These are phyloP conservation scores for Quercus lobata DNA, from an alignment of 331 rosid genomes.

Conservation along the genomic window DNA sequence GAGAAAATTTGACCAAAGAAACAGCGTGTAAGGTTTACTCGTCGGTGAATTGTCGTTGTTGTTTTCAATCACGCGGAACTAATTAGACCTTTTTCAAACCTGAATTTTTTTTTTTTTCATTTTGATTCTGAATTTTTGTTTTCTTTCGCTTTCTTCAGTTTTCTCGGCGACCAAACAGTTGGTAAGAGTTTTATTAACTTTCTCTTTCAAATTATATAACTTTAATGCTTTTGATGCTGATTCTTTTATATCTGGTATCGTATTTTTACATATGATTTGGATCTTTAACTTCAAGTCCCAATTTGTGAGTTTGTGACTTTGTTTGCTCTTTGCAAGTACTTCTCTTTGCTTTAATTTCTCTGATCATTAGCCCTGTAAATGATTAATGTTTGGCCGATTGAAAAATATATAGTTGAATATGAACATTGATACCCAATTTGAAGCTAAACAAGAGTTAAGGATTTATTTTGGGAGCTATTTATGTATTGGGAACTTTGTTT, in stretches of 20 bases:
- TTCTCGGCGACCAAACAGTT: conserved; percentile 11
- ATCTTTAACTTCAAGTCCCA: not conserved
- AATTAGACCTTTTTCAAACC: not conserved
- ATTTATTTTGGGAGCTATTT: not conserved
- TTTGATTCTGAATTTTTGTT: not conserved
- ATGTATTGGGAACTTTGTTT: not conserved
- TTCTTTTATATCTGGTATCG: not conserved
- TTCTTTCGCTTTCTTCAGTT: not conserved
- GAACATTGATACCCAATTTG: not conserved
- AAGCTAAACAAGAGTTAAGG: not conserved
- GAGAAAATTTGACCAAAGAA: not conserved
- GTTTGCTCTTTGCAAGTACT: too few species aligned
- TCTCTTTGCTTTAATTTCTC: not conserved
- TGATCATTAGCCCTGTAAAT: not conserved
- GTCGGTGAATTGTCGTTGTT: not conserved
- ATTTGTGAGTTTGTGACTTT: not conserved
- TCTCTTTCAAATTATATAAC: not conserved
- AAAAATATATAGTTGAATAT: not conserved
- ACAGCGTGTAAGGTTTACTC: not conserved
- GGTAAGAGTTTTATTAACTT: not conserved
- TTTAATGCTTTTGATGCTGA: not conserved
- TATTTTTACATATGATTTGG: not conserved
- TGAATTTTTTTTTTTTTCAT: not conserved
- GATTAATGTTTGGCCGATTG: not conserved
- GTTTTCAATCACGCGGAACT: not conserved